Conservation (phyloP, 257 asterid genomes). For the Gentiana straminea region DNA sequence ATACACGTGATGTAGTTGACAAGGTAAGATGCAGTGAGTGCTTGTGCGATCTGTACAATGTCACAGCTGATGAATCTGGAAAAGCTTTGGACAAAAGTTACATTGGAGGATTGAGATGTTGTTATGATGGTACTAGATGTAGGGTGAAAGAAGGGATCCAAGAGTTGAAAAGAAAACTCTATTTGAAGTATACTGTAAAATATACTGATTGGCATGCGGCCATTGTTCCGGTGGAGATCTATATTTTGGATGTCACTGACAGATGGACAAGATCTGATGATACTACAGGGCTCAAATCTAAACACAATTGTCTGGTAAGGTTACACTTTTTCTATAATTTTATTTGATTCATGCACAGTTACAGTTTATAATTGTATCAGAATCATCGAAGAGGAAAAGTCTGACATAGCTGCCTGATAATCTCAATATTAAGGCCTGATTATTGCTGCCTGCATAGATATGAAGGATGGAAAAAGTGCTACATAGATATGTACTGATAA, state of each 20-base stretch:
- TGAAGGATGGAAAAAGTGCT: too few relatives aligned
- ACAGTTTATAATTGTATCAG: too few relatives aligned
- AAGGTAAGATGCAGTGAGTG: conserved; percentile 76
- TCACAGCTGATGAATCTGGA: conserved; percentile 34
- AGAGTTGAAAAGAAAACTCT: conserved; percentile 33
- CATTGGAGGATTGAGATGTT: conserved; percentile 62
- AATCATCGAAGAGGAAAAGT: too few relatives aligned
- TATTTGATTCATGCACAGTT: too few relatives aligned
- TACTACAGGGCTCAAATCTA: background rate
- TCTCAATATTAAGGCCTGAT: too few relatives aligned
- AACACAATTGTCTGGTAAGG: conserved; percentile 14
- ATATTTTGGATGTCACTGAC: conserved; percentile 64
- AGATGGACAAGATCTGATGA: background rate
- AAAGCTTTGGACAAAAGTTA: conserved; percentile 22
- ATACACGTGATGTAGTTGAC: conserved; percentile 64
- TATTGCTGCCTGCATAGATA: too few relatives aligned
- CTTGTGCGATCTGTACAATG: conserved; percentile 62
- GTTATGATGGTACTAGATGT: conserved; percentile 56
- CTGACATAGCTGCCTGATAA: too few relatives aligned
- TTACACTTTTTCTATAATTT: too few relatives aligned
- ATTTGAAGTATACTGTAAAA: conserved; percentile 29
- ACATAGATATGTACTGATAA: too few relatives aligned
- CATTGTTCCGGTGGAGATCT: conserved; percentile 30
- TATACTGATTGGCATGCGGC: conserved; percentile 31
- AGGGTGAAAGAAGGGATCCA: conserved; percentile 32